Evolutionary conservation across 1,284 basidiomycete species (phyloP).

Genomic region (Apiotrichum mycotoxinovorans): DNA sequence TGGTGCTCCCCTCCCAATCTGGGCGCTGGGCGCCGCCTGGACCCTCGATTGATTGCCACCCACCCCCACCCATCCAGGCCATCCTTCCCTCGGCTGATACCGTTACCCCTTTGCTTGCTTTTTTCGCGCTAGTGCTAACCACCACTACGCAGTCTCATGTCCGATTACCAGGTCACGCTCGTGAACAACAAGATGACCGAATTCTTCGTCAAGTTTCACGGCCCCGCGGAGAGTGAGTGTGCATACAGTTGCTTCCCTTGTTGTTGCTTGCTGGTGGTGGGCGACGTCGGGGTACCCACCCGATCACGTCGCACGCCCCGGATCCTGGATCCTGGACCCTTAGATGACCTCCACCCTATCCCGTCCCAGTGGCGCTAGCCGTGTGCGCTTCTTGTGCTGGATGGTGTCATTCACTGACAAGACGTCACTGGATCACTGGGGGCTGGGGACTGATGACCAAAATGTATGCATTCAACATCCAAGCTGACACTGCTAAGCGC

Average conservation of each 20-base stretch:
- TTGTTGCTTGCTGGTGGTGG: too few relatives aligned
- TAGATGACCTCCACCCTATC: background rate
- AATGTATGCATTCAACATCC: background rate
- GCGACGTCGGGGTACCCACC: background rate
- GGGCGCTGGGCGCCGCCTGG: background rate
- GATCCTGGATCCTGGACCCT: background rate
- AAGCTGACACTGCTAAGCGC: constrained; percentile 58
- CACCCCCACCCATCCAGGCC: background rate
- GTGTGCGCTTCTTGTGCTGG: background rate
- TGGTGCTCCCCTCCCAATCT: background rate
- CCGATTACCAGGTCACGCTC: constrained; percentile 92
- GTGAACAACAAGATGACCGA: constrained; percentile 99
- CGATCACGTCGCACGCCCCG: background rate
- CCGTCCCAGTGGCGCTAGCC: background rate
- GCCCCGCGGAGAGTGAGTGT: constrained; percentile 85
- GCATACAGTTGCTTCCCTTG: background rate
- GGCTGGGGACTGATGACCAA: too few relatives aligned
- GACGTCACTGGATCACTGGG: too few relatives aligned
- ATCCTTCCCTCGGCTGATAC: constrained; percentile 9
- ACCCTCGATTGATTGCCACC: constrained; percentile 12
- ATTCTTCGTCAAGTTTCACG: constrained; percentile 94
- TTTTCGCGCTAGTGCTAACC: background rate
- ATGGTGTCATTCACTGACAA: background rate
- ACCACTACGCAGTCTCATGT: constrained; percentile 69
- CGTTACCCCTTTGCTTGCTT: background rate